Evolutionary conservation across 1,139 yeast species (phyloP).

Genomic region (Zygoascus meyerae): DNA sequence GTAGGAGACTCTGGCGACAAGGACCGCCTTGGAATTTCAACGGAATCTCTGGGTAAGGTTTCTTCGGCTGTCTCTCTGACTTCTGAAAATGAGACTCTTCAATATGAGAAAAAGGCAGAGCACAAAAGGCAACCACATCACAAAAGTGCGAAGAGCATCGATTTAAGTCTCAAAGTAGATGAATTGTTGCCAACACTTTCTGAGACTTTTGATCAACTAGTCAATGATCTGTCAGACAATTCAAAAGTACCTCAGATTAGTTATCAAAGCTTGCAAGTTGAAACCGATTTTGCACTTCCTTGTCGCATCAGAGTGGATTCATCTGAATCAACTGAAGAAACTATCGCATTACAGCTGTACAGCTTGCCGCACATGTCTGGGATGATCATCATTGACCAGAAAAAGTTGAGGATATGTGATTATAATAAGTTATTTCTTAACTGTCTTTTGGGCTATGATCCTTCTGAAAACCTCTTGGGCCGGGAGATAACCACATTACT

Average conservation of each 20-base stretch:
- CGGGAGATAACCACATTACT: constrained; percentile 51
- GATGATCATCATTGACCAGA: constrained; percentile 60
- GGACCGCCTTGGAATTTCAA: no score
- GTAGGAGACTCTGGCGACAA: neutral
- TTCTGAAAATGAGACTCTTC: neutral
- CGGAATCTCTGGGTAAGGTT: no score
- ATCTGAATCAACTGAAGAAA: neutral
- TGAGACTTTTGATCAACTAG: constrained; percentile 1
- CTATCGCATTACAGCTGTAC: constrained; percentile 16
- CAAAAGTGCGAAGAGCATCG: constrained; percentile 6
- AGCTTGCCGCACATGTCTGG: constrained; percentile 87
- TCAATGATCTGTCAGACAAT: constrained; percentile 1
- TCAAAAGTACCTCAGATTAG: neutral
- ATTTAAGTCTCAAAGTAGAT: constrained; percentile 1
- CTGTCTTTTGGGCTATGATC: constrained; percentile 64
- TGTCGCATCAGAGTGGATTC: constrained; percentile 8
- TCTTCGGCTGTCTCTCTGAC: neutral
- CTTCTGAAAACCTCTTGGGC: constrained; percentile 38
- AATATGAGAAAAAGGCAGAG: neutral
- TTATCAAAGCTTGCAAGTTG: constrained; percentile 10
- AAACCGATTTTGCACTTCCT: constrained; percentile 10
- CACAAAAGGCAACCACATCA: neutral
- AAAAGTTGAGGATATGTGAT: constrained; percentile 45
- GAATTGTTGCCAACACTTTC: constrained; percentile 6
- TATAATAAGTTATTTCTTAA: constrained; percentile 76